Conservation (phyloP, 2,329 filamentous ascomycete species). For the Pochonia chlamydosporia region DNA sequence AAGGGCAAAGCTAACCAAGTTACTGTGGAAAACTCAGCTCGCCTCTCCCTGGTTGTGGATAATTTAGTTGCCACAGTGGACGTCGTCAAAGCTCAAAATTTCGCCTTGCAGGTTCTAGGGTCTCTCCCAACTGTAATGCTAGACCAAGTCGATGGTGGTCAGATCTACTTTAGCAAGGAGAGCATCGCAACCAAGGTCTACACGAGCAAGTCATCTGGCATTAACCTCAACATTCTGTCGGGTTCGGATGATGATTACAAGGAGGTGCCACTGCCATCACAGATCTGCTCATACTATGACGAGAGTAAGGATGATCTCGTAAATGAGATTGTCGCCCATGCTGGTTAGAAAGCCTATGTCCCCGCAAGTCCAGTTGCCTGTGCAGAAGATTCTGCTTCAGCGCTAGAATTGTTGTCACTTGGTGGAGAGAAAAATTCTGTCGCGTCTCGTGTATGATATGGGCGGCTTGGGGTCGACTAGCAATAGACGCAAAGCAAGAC, state of each 20-base stretch:
- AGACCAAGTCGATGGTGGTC: slow-evolving; percentile 88
- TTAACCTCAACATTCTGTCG: slow-evolving; percentile 80
- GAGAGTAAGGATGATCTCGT: slow-evolving; percentile 66
- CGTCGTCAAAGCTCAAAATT: slow-evolving; percentile 91
- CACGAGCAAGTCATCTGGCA: slow-evolving; percentile 77
- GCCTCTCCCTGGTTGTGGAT: slow-evolving; percentile 81
- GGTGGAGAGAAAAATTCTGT: too few species aligned
- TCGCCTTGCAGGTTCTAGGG: slow-evolving; percentile 88
- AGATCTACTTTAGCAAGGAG: slow-evolving; percentile 78
- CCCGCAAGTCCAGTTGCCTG: too few species aligned
- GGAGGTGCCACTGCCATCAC: slow-evolving; percentile 82
- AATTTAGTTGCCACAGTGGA: slow-evolving; percentile 87
- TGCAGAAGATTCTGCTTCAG: too few species aligned
- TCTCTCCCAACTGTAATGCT: slow-evolving; percentile 81
- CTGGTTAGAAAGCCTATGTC: slow-evolving; percentile 56
- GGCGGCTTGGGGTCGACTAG: too few species aligned
- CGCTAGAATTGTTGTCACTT: too few species aligned
- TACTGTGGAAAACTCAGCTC: slow-evolving; percentile 82
- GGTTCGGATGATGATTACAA: slow-evolving; percentile 73
- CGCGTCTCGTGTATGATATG: too few species aligned
- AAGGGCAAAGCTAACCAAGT: slow-evolving; percentile 96
- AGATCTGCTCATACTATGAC: slow-evolving; percentile 75
- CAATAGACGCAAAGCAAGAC: too few species aligned
- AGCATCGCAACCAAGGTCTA: slow-evolving; percentile 77
- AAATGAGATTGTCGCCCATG: slow-evolving; percentile 93